phyloP scores from a whole-genome alignment of 2,329 filamentous ascomycete species.

The Cladosporium sp. region DNA sequence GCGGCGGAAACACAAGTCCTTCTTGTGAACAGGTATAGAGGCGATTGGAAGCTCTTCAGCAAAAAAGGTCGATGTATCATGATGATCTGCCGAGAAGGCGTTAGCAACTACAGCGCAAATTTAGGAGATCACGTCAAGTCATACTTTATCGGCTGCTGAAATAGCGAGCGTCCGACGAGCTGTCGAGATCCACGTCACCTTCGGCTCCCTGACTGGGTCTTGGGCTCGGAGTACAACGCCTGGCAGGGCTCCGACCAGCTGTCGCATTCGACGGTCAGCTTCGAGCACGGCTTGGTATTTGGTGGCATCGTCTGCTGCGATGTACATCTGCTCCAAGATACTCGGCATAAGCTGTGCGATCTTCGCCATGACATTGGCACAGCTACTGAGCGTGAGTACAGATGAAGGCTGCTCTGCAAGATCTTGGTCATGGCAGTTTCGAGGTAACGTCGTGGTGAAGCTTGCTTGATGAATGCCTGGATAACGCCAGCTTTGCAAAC shows the following conservation, averaged over 20 bases:
- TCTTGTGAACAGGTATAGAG: constrained; percentile 12
- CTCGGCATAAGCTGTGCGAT: not conserved
- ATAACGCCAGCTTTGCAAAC: not conserved
- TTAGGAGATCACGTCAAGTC: too few species aligned
- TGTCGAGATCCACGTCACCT: not conserved
- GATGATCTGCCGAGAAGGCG: constrained; percentile 8
- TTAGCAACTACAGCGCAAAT: too few species aligned
- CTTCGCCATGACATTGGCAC: not conserved
- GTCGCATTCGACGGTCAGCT: not conserved
- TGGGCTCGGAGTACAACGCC: not conserved
- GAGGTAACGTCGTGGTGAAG: not conserved
- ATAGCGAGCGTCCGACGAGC: not conserved
- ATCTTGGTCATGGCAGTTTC: not conserved
- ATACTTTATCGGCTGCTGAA: not conserved
- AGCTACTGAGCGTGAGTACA: not conserved
- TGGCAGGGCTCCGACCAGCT: not conserved
- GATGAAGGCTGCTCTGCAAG: not conserved
- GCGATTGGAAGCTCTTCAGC: constrained; percentile 15
- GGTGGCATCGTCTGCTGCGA: not conserved
- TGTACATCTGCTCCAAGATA: not conserved
- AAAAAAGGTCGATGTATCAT: constrained; percentile 17
- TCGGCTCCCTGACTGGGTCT: not conserved
- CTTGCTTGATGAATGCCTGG: not conserved
- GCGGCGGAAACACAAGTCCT: constrained; percentile 15
- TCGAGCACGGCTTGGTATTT: not conserved